phyloP scores from a whole-genome alignment of 805 yeast genomes.

The Kuraishia molischiana region DNA sequence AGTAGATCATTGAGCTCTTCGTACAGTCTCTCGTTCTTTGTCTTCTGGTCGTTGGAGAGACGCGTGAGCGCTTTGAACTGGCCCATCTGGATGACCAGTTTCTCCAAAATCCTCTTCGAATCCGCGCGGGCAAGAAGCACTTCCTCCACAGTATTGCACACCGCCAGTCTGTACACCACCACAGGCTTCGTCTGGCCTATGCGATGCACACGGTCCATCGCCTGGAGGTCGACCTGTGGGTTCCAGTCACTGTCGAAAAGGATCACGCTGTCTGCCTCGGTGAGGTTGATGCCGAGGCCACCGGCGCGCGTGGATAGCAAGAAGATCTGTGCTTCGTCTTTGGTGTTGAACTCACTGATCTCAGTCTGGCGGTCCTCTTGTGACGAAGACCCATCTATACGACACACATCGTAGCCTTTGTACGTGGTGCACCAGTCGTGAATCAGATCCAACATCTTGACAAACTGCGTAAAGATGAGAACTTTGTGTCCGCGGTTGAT shows the following conservation, averaged over 20 bases:
- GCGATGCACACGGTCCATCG: constrained; percentile 91
- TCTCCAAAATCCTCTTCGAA: constrained; percentile 70
- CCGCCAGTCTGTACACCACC: constrained; percentile 66
- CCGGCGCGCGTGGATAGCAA: constrained; percentile 89
- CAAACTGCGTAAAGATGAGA: constrained; percentile 81
- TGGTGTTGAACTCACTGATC: constrained; percentile 41
- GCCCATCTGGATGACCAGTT: constrained; percentile 63
- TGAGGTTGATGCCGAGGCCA: constrained; percentile 83
- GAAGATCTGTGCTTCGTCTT: constrained; percentile 37
- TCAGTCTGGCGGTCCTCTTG: constrained; percentile 58
- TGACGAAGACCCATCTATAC: constrained; percentile 70
- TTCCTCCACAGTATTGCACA: constrained; percentile 77
- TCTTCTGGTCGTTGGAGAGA: constrained; percentile 6
- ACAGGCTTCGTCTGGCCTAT: constrained; percentile 88
- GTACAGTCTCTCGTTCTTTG: constrained; percentile 19
- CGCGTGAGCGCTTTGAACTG: constrained; percentile 31
- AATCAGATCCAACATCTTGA: constrained; percentile 70
- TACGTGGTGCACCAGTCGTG: constrained; percentile 57
- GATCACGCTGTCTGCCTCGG: constrained; percentile 83
- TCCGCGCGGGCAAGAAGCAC: constrained; percentile 70
- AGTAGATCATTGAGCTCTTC: constrained; percentile 30
- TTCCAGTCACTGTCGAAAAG: constrained; percentile 94
- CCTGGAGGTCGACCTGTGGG: constrained; percentile 94
- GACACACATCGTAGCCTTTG: constrained; percentile 33
- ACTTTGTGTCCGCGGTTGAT: constrained; percentile 50